A percentile compares a stretch with the other conserved stretches of the same genome.
phyloP scores from a whole-genome alignment of 495 filamentous ascomycete genomes.

The Jackrogersella multiformis region DNA sequence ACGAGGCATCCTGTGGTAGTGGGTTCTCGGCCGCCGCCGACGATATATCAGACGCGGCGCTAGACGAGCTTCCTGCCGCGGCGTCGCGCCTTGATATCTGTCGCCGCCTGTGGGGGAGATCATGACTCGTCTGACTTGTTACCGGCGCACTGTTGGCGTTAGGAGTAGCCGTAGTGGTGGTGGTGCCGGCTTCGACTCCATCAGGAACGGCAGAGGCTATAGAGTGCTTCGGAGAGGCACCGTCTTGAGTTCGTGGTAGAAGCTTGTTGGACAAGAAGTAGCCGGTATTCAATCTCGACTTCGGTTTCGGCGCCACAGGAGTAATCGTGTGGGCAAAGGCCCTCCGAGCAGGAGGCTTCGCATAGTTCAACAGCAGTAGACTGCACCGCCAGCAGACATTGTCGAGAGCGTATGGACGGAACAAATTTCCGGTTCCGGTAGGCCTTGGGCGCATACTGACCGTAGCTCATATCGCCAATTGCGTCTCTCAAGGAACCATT shows the following conservation, averaged over 20 bases:
- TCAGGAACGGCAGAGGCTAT: slow-evolving; percentile 14
- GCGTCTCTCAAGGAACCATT: slow-evolving; percentile 6
- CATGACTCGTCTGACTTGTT: slow-evolving; percentile 13
- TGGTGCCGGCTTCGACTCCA: not conserved
- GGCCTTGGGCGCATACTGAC: slow-evolving; percentile 49
- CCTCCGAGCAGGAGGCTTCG: slow-evolving; percentile 13
- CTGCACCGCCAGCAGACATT: slow-evolving; percentile 45
- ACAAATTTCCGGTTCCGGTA: slow-evolving; percentile 42
- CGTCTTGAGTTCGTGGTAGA: slow-evolving; percentile 38
- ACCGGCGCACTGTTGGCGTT: not conserved
- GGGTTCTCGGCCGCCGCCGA: slow-evolving; percentile 25
- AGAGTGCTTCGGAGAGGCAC: slow-evolving; percentile 17
- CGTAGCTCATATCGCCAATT: slow-evolving; percentile 44
- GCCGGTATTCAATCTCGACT: slow-evolving; percentile 44
- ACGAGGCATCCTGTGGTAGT: slow-evolving; percentile 84
- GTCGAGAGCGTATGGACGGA: slow-evolving; percentile 42
- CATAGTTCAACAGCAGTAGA: slow-evolving; percentile 25
- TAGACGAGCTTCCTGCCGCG: slow-evolving; percentile 5
- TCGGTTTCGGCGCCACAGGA: slow-evolving; percentile 21
- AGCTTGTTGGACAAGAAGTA: slow-evolving; percentile 56
- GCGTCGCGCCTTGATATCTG: slow-evolving; percentile 49
- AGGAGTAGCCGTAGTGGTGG: slow-evolving; percentile 8
- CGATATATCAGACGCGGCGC: not conserved
- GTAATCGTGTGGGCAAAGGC: slow-evolving; percentile 12
- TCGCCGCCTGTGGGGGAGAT: slow-evolving; percentile 55